phyloP scores from a whole-genome alignment of 2,329 filamentous ascomycete species.

The Stachybotrys elegans region DNA sequence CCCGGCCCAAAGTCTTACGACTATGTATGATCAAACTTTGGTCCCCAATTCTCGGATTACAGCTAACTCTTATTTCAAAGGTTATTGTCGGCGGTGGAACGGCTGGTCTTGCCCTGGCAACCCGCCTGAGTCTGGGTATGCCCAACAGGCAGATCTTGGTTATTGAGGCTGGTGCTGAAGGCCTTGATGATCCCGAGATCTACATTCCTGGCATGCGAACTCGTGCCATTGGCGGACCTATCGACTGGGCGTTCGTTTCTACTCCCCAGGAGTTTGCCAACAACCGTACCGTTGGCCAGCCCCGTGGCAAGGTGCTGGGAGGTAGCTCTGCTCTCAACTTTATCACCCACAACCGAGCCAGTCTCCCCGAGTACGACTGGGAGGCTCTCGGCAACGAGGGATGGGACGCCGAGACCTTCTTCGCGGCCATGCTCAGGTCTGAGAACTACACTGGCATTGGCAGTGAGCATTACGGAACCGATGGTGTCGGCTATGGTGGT shows the following conservation, averaged over 20 bases:
- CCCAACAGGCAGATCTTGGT: slow-evolving; percentile 21
- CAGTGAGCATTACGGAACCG: neutral
- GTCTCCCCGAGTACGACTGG: slow-evolving; percentile 48
- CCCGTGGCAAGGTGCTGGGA: slow-evolving; percentile 49
- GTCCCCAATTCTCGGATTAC: no score
- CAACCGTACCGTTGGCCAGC: slow-evolving; percentile 34
- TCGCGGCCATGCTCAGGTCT: slow-evolving; percentile 21
- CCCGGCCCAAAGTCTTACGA: neutral
- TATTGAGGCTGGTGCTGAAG: slow-evolving; percentile 26
- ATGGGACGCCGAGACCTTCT: slow-evolving; percentile 47
- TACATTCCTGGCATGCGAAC: slow-evolving; percentile 32
- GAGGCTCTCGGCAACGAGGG: slow-evolving; percentile 50
- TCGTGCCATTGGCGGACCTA: slow-evolving; percentile 25
- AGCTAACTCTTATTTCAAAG: neutral
- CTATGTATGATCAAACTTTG: no score
- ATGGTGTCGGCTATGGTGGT: neutral
- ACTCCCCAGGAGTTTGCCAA: slow-evolving; percentile 29
- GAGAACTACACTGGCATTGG: slow-evolving; percentile 32
- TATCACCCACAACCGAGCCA: slow-evolving; percentile 48
- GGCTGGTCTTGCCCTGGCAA: slow-evolving; percentile 45
- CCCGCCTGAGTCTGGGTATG: slow-evolving; percentile 43
- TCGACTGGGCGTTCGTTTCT: slow-evolving; percentile 39
- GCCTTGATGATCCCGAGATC: slow-evolving; percentile 24
- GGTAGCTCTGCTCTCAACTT: slow-evolving; percentile 58
- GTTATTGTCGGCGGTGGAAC: slow-evolving; percentile 50